These are phyloP conservation scores for Globisporangium megalacanthum DNA, from an alignment of 352 stramenopile species.

Conservation along the genomic window DNA sequence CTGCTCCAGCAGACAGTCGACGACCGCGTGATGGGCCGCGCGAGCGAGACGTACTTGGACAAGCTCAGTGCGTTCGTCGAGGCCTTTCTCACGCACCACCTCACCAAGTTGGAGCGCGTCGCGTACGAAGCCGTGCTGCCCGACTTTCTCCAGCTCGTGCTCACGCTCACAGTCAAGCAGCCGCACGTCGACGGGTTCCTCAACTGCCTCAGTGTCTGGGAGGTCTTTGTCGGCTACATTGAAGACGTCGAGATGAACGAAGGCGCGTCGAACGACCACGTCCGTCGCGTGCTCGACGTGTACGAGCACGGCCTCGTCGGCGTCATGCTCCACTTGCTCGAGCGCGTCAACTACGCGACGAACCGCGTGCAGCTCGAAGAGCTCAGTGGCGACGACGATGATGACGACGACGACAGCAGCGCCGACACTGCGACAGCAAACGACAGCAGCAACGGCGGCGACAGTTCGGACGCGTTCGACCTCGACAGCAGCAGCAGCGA, in stretches of 20 bases:
- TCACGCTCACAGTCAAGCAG: slow-evolving; percentile 63
- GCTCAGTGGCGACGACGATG: slow-evolving; percentile 26
- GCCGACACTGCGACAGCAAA: slow-evolving; percentile 8
- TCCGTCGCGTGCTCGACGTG: slow-evolving; percentile 38
- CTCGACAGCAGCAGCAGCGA: slow-evolving; percentile 21
- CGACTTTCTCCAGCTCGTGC: slow-evolving; percentile 50
- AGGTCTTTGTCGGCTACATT: slow-evolving; percentile 79
- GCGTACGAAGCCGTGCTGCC: slow-evolving; percentile 43
- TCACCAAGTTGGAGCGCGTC: slow-evolving; percentile 62
- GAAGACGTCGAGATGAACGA: slow-evolving; percentile 74
- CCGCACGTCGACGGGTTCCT: slow-evolving; percentile 67
- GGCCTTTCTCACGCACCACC: slow-evolving; percentile 63
- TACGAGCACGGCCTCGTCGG: slow-evolving; percentile 68
- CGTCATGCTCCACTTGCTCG: slow-evolving; percentile 76
- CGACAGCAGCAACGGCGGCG: slow-evolving; percentile 8
- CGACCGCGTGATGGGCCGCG: slow-evolving; percentile 37
- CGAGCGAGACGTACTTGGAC: slow-evolving; percentile 61
- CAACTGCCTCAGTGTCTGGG: slow-evolving; percentile 77
- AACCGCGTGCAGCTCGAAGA: slow-evolving; percentile 65
- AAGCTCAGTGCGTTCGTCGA: slow-evolving; percentile 77
- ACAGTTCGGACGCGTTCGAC: slow-evolving; percentile 27
- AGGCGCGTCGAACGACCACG: slow-evolving; percentile 43
- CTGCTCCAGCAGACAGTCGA: slow-evolving; percentile 58
- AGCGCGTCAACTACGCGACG: slow-evolving; percentile 57
- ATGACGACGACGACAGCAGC: slow-evolving; percentile 23